Percentiles rank a stretch among this genome's conserved stretches.
These are phyloP conservation scores for Solanum pennellii DNA, from an alignment of 257 asterid species.

Conservation along the genomic window DNA sequence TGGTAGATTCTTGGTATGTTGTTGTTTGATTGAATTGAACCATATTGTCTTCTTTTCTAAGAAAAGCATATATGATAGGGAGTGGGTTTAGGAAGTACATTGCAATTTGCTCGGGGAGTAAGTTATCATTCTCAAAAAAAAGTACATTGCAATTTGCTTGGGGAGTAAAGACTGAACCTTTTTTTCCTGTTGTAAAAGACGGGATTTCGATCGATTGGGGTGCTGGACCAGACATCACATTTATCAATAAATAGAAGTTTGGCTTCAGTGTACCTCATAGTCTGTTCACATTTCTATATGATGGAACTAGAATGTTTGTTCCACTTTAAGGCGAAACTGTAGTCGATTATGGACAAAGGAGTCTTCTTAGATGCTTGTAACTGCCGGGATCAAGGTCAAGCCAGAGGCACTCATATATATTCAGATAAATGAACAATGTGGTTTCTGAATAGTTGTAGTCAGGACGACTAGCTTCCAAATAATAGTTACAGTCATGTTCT, in stretches of 20 bases:
- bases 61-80: background rate
- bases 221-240: background rate
- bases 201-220: background rate
- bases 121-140: background rate
- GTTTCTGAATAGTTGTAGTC: background rate
- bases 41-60: background rate
- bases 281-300: background rate
- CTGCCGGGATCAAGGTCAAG: background rate
- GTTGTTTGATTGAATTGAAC: background rate
- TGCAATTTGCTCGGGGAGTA: background rate
- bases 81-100: background rate
- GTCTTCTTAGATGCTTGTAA: background rate
- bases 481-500: background rate
- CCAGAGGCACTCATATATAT: background rate
- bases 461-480: background rate
- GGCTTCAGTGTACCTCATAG: background rate
- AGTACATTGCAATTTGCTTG: background rate
- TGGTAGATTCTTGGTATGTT: background rate
- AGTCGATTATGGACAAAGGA: background rate
- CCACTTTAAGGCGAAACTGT: background rate
- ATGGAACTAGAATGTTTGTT: background rate
- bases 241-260: background rate
- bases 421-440: background rate
- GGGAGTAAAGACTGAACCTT: background rate
- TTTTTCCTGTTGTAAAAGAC: background rate